Evolutionary conservation across 305 asterid species (phyloP), one percentile per base, ranked within the genome.

Genomic region (Fraxinus platypoda): DNA sequence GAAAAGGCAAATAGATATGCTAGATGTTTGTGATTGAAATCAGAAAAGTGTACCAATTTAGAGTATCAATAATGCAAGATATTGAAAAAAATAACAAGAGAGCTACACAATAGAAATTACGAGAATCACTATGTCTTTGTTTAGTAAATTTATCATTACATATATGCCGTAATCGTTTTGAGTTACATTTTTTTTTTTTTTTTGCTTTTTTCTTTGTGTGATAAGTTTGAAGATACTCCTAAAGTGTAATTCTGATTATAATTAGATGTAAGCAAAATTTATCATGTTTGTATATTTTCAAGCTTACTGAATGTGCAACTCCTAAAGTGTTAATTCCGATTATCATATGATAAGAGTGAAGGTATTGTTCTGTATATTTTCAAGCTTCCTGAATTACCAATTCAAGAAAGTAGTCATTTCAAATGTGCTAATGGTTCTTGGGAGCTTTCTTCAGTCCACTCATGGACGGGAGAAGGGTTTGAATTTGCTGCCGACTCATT

Each of bases 391-490:
- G 59, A 49, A 15, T 49, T 49, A 13, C 6, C 21, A 15, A 49
- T 49, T 54, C 64, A 5, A 5, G 59, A n/a, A 17, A 54, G 5
- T 54, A n/a, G 25, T 54, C 25, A 17, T 54, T 54, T 54, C 3
- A 7, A 54, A n/a, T 77, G 84, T 78, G 71, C 52, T 49, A 80
- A 74, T 81, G 81, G 84, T 87, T 34, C 5, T 81, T 75, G 94
- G 87, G 97, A 93, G 97, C 97, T 92, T 87, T 86, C 93, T 93
- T 88, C 90, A 88, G 95, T 88, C 97, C 95, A 93, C 92, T 84
- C 90, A 86, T 86, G 90, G 94, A 86, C 77, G 71, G 82, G 85
- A 0, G 68, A 86, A 84, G 87, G 89, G 86, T 83, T 88, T 38
- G 93, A 84, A 87, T 92, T 92, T 85, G 89, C 94, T 93, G 93